Evolutionary conservation across 75 land plant species (phyloP).

Genomic region (Sequoia sempervirens): DNA sequence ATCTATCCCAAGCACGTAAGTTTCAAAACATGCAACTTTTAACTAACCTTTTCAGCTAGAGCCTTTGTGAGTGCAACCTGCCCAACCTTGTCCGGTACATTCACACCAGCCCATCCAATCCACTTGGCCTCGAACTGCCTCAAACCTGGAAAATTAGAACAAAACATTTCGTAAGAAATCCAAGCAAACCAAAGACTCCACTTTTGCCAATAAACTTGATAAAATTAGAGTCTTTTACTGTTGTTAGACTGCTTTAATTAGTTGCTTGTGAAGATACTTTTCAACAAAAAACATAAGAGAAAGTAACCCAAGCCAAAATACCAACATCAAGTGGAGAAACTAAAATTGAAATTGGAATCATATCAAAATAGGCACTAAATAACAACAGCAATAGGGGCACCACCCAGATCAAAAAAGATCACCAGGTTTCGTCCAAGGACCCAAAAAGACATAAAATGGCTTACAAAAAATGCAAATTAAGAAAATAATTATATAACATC

Average conservation of each 20-base stretch:
- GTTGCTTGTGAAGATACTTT: not conserved
- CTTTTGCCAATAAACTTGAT: not conserved
- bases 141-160: slow-evolving; percentile 52
- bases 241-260: not conserved
- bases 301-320: not conserved
- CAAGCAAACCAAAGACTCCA: not conserved
- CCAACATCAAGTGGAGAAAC: not conserved
- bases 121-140: slow-evolving; percentile 94
- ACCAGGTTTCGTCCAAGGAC: not conserved
- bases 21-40: not conserved
- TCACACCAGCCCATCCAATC: slow-evolving; percentile 99
- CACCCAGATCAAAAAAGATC: not conserved
- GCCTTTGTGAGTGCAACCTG: slow-evolving; percentile 77
- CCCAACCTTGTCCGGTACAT: slow-evolving; percentile 89
- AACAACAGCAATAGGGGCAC: not conserved
- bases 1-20: not conserved
- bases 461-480: not conserved
- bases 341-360: not conserved
- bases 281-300: not conserved
- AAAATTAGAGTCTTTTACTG: not conserved
- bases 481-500: not conserved
- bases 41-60: slow-evolving; percentile 77
- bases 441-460: not conserved
- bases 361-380: not conserved
- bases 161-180: not conserved